phyloP scores from a whole-genome alignment of 1,284 basidiomycete genomes.

The Ceraceosorus bombacis region DNA sequence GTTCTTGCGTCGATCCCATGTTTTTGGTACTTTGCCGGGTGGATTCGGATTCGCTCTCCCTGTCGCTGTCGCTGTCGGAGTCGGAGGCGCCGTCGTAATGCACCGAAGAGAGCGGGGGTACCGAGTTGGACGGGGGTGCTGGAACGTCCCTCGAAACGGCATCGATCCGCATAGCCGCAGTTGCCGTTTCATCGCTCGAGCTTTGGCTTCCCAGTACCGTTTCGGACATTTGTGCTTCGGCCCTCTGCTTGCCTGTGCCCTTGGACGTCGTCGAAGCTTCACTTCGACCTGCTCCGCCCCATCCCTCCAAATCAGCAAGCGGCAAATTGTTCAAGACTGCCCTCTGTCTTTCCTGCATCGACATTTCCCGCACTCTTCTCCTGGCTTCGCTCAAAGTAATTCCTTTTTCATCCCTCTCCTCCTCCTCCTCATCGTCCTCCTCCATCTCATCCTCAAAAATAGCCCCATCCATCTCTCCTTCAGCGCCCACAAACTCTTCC shows the following conservation, averaged over 20 bases:
- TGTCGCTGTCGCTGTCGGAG: background rate
- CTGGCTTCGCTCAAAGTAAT: conserved; percentile 10
- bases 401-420: conserved; percentile 7
- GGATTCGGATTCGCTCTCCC: conserved; percentile 8
- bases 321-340: conserved; percentile 2
- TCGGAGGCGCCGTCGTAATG: conserved; percentile 13
- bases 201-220: background rate
- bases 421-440: conserved; percentile 3
- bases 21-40: background rate
- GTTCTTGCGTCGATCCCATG: conserved; percentile 13
- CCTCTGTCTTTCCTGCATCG: conserved; percentile 8
- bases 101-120: background rate
- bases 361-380: conserved; percentile 2
- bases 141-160: background rate
- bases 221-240: background rate
- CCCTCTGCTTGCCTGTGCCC: background rate
- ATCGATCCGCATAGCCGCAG: background rate
- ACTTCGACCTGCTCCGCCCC: too few species aligned
- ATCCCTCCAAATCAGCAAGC: background rate
- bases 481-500: conserved; percentile 31
- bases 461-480: conserved; percentile 36
- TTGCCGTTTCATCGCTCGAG: background rate
- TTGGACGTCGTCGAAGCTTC: too few species aligned
- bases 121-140: background rate
- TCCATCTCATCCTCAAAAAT: conserved; percentile 21